Conservation (phyloP, 257 asterid species). For the Coffea canephora region DNA sequence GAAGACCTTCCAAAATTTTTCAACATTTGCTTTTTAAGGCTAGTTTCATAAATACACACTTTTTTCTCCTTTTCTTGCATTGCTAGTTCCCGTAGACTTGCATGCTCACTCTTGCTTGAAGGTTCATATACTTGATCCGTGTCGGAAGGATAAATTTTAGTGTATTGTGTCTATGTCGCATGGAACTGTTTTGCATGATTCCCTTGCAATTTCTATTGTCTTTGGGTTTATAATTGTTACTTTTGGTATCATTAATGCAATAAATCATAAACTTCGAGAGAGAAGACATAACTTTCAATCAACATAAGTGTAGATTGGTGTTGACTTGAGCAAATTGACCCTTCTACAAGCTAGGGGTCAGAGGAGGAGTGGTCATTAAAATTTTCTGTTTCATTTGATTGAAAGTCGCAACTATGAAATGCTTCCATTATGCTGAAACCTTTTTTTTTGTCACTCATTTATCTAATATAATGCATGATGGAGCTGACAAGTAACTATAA, state of each 20-base stretch:
- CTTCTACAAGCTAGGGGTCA: not conserved
- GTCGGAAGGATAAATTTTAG: not conserved
- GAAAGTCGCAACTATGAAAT: no score
- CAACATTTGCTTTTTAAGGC: not conserved
- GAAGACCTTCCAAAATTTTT: conserved; percentile 1
- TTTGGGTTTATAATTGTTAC: not conserved
- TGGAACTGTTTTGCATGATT: not conserved
- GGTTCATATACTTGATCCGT: not conserved
- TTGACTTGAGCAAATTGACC: not conserved
- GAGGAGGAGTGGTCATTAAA: not conserved
- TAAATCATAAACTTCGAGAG: no score
- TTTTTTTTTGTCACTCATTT: no score
- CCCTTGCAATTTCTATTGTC: not conserved
- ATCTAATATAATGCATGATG: no score
- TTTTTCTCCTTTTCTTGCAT: not conserved
- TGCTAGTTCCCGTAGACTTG: not conserved
- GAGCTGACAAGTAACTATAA: not conserved
- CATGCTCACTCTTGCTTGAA: not conserved
- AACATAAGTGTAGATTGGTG: not conserved
- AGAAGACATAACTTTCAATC: not conserved
- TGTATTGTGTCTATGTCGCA: not conserved
- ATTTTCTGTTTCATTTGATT: conserved; percentile 1
- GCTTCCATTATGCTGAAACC: no score
- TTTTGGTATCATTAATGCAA: not conserved
- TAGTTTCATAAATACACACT: no score